Conservation (phyloP, 306 rosid species). For the Acmispon strigosus region DNA sequence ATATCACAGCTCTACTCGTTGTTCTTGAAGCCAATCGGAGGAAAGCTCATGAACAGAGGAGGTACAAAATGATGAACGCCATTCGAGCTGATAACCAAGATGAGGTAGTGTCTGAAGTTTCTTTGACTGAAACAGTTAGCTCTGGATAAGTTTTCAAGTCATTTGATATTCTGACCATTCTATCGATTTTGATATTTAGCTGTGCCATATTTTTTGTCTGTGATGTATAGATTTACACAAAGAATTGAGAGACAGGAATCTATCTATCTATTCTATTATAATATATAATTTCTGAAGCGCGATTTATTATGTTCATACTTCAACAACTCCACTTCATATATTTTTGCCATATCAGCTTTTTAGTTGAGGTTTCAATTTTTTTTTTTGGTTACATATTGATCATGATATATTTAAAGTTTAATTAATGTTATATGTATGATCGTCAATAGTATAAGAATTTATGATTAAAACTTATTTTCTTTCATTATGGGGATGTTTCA, state of each 20-base stretch:
- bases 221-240: background rate
- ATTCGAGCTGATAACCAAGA: slow-evolving; percentile 31
- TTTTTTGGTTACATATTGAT: too few relatives aligned
- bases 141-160: slow-evolving; percentile 28
- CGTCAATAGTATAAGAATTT: too few relatives aligned
- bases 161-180: background rate
- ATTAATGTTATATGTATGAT: too few relatives aligned
- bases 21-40: slow-evolving; percentile 74
- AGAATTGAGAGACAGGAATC: background rate
- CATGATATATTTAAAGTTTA: too few relatives aligned
- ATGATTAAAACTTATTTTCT: too few relatives aligned
- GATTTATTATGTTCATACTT: too few relatives aligned
- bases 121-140: slow-evolving; percentile 46
- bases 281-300: too few relatives aligned
- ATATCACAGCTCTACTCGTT: slow-evolving; percentile 82
- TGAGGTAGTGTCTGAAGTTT: slow-evolving; percentile 34
- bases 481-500: too few relatives aligned
- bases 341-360: too few relatives aligned
- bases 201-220: background rate
- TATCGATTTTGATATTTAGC: slow-evolving; percentile 17
- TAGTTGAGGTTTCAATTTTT: too few relatives aligned
- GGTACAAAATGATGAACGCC: slow-evolving; percentile 47
- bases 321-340: too few relatives aligned
- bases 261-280: too few relatives aligned
- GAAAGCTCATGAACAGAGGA: slow-evolving; percentile 56